Evolutionary conservation across 106 monocot species (phyloP).

Genomic region (Hemerocallis citrina): DNA sequence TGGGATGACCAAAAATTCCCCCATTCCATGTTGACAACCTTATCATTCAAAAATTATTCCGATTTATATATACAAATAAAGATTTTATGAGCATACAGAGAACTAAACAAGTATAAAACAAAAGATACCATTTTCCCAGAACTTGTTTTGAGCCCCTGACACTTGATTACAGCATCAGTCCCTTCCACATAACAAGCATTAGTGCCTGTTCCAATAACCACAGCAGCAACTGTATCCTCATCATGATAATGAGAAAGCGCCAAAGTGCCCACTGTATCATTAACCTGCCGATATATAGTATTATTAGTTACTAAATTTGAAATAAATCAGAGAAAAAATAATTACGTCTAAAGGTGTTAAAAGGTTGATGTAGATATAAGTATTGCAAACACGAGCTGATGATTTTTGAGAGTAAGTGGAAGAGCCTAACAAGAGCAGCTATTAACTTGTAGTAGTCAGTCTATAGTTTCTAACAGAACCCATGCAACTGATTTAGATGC

Average conservation of each 20-base stretch:
- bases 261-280: conserved; percentile 88
- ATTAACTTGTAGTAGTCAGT: background rate
- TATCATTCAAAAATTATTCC: background rate
- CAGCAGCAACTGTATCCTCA: conserved; percentile 76
- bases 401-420: too few species aligned
- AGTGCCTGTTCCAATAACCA: conserved; percentile 73
- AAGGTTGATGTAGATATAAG: background rate
- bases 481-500: too few species aligned
- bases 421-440: background rate
- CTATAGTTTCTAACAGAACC: background rate
- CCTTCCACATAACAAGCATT: conserved; percentile 87
- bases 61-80: background rate
- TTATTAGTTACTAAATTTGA: background rate
- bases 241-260: conserved; percentile 83
- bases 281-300: conserved; percentile 44
- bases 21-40: conserved; percentile 93
- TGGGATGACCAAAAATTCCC: conserved; percentile 95
- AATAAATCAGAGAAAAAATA: background rate
- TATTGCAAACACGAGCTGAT: too few species aligned
- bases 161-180: conserved; percentile 80
- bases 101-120: background rate
- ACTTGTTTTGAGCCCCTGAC: conserved; percentile 76
- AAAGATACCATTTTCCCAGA: conserved; percentile 70
- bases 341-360: background rate
- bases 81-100: background rate